phyloP scores from a whole-genome alignment of 768 basidiomycete species.

The Pleurotus pulmonarius region DNA sequence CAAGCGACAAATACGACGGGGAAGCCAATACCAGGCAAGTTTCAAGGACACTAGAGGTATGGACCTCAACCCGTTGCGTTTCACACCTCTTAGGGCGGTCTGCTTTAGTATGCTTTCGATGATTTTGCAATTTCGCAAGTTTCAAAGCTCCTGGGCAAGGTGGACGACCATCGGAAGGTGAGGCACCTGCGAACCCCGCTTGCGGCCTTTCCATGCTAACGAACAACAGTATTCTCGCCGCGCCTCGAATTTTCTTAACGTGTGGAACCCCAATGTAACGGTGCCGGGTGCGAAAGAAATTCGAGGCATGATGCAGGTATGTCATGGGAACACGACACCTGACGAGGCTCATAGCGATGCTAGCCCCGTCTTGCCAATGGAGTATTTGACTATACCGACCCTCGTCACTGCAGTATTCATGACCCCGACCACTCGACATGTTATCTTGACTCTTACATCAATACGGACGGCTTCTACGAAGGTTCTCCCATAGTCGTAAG shows the following conservation, averaged over 20 bases:
- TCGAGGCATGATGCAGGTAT: constrained; percentile 59
- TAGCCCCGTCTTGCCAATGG: constrained; percentile 55
- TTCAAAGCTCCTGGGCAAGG: constrained; percentile 47
- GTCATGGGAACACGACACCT: neutral
- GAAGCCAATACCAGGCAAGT: constrained; percentile 59
- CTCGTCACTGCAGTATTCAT: constrained; percentile 62
- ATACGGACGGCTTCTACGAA: constrained; percentile 64
- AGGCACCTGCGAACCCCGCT: neutral
- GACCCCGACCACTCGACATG: constrained; percentile 56
- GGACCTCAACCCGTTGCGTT: neutral
- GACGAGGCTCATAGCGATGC: too few relatives aligned
- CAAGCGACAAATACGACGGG: constrained; percentile 34
- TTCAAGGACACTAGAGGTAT: constrained; percentile 57
- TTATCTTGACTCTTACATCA: constrained; percentile 48
- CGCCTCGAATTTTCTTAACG: constrained; percentile 53
- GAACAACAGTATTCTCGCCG: constrained; percentile 44
- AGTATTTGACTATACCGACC: constrained; percentile 60
- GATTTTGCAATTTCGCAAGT: constrained; percentile 67
- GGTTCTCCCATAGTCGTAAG: constrained; percentile 54
- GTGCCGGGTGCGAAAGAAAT: constrained; percentile 45
- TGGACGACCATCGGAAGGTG: constrained; percentile 49
- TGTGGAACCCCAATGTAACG: constrained; percentile 55
- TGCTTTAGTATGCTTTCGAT: constrained; percentile 53
- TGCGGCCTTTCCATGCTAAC: neutral
- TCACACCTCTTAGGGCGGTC: neutral